A percentile compares a stretch with the other conserved stretches of the same genome.
Evolutionary conservation across 805 yeast species (phyloP).

Genomic region (Metschnikowia henanensis): DNA sequence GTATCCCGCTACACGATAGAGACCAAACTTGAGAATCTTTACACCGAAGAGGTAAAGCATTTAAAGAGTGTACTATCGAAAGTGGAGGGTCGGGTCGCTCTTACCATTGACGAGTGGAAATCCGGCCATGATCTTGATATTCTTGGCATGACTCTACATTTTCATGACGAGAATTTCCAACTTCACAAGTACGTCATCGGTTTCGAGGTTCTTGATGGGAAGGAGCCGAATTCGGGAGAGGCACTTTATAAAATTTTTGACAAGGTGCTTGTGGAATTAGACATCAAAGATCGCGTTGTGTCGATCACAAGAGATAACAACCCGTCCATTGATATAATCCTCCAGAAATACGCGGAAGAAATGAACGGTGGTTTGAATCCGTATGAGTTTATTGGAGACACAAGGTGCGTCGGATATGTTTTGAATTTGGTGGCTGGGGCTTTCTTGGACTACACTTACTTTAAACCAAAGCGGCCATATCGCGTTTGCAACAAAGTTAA

Average conservation of each 20-base stretch:
- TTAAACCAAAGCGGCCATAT: too few relatives aligned
- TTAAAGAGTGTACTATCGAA: background rate
- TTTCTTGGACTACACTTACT: too few relatives aligned
- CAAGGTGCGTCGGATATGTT: too few relatives aligned
- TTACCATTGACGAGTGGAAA: constrained; percentile 1
- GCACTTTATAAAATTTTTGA: background rate
- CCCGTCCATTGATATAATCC: background rate
- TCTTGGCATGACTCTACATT: constrained; percentile 1
- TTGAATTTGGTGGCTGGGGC: too few relatives aligned
- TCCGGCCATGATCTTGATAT: background rate
- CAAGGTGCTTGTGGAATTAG: background rate
- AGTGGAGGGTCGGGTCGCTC: background rate
- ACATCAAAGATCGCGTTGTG: constrained; percentile 4
- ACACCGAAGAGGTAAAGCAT: too few relatives aligned
- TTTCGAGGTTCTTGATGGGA: background rate
- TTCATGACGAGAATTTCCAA: background rate
- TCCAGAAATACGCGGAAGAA: background rate
- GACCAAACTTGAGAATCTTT: too few relatives aligned
- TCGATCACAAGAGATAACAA: constrained; percentile 2
- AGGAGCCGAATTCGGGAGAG: background rate
- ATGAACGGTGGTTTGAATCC: too few relatives aligned
- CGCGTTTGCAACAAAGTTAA: too few relatives aligned
- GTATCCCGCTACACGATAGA: too few relatives aligned
- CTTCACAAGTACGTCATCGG: constrained; percentile 1
- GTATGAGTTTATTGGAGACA: too few relatives aligned